Evolutionary conservation across 208 protist genomes (phyloP).

Genomic region (Acanthamoeba lugdunensis): DNA sequence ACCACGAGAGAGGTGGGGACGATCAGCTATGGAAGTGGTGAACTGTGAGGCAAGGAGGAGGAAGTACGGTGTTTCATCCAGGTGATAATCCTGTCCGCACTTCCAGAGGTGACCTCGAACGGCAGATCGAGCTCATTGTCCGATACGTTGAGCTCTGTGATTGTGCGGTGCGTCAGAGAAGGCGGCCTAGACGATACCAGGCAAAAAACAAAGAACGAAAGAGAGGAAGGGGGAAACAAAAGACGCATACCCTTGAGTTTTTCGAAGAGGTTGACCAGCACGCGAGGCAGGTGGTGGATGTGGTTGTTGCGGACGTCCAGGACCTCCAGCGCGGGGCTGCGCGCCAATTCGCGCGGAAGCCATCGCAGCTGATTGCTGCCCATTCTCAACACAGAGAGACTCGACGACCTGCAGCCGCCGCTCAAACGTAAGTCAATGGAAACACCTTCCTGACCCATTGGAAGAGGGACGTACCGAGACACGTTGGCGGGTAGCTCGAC

Average conservation of each 20-base stretch:
- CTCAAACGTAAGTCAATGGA: not conserved
- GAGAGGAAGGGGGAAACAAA: not conserved
- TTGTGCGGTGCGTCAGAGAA: not conserved
- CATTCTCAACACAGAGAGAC: not conserved
- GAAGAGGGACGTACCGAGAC: not conserved
- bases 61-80: slow-evolving; percentile 23
- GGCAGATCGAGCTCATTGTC: slow-evolving; percentile 22
- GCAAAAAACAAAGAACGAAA: not conserved
- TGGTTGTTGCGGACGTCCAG: slow-evolving; percentile 31
- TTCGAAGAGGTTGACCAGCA: not conserved
- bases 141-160: not conserved
- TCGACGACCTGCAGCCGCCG: not conserved
- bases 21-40: not conserved
- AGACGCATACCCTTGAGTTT: not conserved
- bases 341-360: not conserved
- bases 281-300: slow-evolving; percentile 15
- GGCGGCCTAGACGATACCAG: not conserved
- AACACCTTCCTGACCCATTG: too few species aligned
- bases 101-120: not conserved
- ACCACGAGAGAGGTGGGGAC: not conserved
- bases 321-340: not conserved
- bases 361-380: slow-evolving; percentile 50
- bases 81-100: not conserved
- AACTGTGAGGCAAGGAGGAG: not conserved
- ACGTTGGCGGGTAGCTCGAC: slow-evolving; percentile 29